Evolutionary conservation across 2,329 filamentous ascomycete species (phyloP), one percentile per base, ranked within the genome.

Genomic region (Colletotrichum gloeosporioides): DNA sequence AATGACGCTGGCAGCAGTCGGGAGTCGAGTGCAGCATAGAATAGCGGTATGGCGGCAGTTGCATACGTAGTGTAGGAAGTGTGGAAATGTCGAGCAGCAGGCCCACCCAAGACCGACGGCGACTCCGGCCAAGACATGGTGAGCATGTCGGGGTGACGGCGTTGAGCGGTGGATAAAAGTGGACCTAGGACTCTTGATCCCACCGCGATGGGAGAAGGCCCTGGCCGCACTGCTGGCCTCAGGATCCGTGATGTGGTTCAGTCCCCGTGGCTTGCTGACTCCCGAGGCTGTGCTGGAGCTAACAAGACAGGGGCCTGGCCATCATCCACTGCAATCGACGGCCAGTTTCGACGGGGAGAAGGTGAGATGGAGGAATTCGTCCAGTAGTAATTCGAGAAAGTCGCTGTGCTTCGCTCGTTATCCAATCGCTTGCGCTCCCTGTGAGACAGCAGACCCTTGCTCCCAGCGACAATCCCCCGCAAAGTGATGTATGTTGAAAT

Each of bases 351-450:
- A 44, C 25, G 25, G 61, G 25, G 15, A 64, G 57, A 73, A 57
- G 18, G 31, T 36, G 29, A 53, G 44, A 53, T 22, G 44, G 44
- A 53, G 44, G n/a, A 65, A 34, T 59, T 59, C 57, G 64, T 63
- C 73, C 73, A 76, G 73, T 76, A 29, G 70, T 64, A 73, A 49
- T 9, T 25, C 59, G 70, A 64, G 64, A 18, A 68, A 22, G n/a
- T 18, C 16, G 64, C 53, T 29, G 8, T 72, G 67, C 61, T 71
- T 78, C 77, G 77, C 59, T 77, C 61, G 55, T 67, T 49, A 34
- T 62, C 77, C 77, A 78, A 78, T 78, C 77, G 77, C 75, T 78
- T 78, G 71, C 39, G 69, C 67, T 75, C 68, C 75, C 62, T 67
- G 18, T 13, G 34, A 65, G 70, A 76, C 64, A 73, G 22, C 57